phyloP scores from a whole-genome alignment of 1,284 basidiomycete species.

The Ganoderma sinense region DNA sequence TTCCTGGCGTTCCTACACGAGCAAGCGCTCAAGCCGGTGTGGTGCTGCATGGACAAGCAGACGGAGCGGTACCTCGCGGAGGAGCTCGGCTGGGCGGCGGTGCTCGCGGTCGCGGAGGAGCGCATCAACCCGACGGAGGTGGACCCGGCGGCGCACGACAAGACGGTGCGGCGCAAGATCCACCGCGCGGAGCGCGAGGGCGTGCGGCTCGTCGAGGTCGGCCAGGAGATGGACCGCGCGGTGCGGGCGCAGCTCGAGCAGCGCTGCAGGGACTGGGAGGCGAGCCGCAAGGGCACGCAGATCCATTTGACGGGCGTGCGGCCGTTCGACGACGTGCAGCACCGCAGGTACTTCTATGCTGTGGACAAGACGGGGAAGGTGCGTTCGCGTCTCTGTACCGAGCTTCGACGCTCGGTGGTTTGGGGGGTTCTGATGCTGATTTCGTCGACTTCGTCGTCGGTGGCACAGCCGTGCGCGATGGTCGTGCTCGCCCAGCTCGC shows the following conservation, averaged over 20 bases:
- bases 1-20: constrained; percentile 49
- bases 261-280: constrained; percentile 56
- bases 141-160: constrained; percentile 49
- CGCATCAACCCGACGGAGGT: constrained; percentile 53
- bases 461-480: constrained; percentile 48
- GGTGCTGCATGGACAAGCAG: constrained; percentile 54
- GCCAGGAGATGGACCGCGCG: constrained; percentile 48
- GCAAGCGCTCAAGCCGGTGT: constrained; percentile 56
- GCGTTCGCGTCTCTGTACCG: background rate
- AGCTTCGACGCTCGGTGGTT: background rate
- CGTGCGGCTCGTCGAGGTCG: constrained; percentile 49
- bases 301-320: constrained; percentile 61
- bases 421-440: background rate
- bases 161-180: constrained; percentile 54
- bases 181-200: constrained; percentile 56
- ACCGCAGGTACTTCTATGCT: constrained; percentile 62
- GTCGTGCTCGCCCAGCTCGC: constrained; percentile 63
- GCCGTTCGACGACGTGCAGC: constrained; percentile 59
- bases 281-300: constrained; percentile 56
- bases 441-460: background rate
- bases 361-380: constrained; percentile 51
- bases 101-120: constrained; percentile 61
- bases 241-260: constrained; percentile 47
- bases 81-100: constrained; percentile 55
- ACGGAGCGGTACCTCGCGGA: constrained; percentile 56